Evolutionary conservation across 768 basidiomycete species (phyloP).

Genomic region (Leccinum variicolor): DNA sequence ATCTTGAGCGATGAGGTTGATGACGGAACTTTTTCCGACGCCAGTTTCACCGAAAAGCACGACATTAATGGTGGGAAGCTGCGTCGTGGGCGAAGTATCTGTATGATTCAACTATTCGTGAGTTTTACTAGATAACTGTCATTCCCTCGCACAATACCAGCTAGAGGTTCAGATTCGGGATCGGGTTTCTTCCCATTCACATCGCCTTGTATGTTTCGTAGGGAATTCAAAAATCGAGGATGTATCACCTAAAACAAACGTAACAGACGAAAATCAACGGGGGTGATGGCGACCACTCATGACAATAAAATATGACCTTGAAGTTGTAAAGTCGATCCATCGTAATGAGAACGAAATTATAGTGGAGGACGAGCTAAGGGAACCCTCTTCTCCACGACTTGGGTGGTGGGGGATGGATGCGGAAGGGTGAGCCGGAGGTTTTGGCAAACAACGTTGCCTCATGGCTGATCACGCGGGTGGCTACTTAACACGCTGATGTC

Average conservation of each 20-base stretch:
- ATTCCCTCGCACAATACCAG: constrained; percentile 9
- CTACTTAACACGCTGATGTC: constrained; percentile 4
- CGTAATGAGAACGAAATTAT: constrained; percentile 7
- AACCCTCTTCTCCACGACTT: constrained; percentile 3
- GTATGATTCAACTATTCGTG: constrained; percentile 3
- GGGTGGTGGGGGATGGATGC: constrained; percentile 4
- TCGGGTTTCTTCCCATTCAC: neutral
- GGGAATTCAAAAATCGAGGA: neutral
- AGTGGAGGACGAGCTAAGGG: neutral
- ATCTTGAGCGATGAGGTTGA: constrained; percentile 29
- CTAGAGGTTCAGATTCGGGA: neutral
- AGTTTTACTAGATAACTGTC: constrained; percentile 1
- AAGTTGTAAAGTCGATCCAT: neutral
- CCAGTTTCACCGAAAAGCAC: constrained; percentile 43
- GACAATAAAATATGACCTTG: constrained; percentile 8
- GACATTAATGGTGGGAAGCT: constrained; percentile 27
- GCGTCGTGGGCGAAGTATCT: neutral
- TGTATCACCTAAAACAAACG: constrained; percentile 6
- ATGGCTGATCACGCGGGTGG: constrained; percentile 21
- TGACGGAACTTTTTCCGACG: constrained; percentile 30
- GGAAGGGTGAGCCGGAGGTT: constrained; percentile 1
- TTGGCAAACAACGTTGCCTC: constrained; percentile 16
- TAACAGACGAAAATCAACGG: constrained; percentile 1
- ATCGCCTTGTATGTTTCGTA: neutral
- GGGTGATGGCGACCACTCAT: neutral